Evolutionary conservation across 2,329 filamentous ascomycete species (phyloP).

Genomic region (Botrytis elliptica): DNA sequence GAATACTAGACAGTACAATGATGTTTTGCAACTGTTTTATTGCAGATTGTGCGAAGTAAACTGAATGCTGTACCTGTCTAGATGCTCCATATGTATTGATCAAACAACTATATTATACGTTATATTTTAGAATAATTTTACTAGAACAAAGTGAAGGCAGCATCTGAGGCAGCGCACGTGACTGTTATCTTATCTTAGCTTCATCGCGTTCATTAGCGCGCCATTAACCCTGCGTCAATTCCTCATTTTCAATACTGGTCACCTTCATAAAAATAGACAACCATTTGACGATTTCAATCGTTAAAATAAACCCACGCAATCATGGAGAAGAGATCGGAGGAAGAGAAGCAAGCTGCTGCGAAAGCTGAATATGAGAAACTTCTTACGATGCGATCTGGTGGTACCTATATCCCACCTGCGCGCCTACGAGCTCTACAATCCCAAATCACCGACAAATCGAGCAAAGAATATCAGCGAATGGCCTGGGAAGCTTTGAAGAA

Average conservation of each 20-base stretch:
- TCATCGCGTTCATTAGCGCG: neutral
- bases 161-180: neutral
- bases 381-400: constrained; percentile 87
- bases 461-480: constrained; percentile 98
- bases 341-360: constrained; percentile 81
- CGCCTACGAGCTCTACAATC: constrained; percentile 87
- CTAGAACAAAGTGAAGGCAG: neutral
- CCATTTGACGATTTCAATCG: neutral
- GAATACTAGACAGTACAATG: neutral
- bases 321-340: constrained; percentile 55
- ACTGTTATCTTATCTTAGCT: neutral
- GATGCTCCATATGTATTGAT: neutral
- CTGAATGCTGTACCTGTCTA: neutral
- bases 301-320: neutral
- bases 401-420: constrained; percentile 94
- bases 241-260: neutral
- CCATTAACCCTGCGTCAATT: neutral
- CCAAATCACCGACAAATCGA: constrained; percentile 93
- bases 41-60: neutral
- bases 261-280: neutral
- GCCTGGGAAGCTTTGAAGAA: constrained; percentile 99
- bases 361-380: constrained; percentile 95
- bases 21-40: neutral
- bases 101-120: neutral
- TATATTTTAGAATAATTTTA: neutral